Conservation (phyloP, 2,329 filamentous ascomycete species). For the Sclerotinia borealis region DNA sequence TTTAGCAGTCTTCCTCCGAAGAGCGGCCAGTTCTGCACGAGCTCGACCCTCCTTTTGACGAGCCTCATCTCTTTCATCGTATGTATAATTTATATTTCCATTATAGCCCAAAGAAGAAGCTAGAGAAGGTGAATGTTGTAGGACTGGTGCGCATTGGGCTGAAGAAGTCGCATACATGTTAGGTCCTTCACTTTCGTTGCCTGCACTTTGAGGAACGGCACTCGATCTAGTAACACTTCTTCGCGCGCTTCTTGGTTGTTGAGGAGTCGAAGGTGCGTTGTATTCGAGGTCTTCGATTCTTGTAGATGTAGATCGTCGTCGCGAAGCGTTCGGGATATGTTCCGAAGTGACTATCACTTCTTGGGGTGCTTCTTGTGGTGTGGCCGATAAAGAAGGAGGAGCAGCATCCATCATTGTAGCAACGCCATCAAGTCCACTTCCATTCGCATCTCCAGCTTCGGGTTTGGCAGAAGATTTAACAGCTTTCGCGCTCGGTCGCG, state of each 20-base stretch:
- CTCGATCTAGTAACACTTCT: slow-evolving; percentile 19
- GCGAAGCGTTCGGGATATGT: slow-evolving; percentile 14
- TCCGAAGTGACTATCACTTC: slow-evolving; percentile 25
- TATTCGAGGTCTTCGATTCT: slow-evolving; percentile 15
- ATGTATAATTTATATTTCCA: slow-evolving; percentile 8
- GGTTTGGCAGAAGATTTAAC: slow-evolving; percentile 40
- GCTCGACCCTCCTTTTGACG: slow-evolving; percentile 15
- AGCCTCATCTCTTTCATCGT: slow-evolving; percentile 9
- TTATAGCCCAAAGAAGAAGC: slow-evolving; percentile 3
- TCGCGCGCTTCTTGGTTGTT: slow-evolving; percentile 16
- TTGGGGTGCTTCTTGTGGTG: slow-evolving; percentile 24
- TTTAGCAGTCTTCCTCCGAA: slow-evolving; percentile 37
- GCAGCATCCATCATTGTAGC: slow-evolving; percentile 26
- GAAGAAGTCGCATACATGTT: slow-evolving; percentile 1
- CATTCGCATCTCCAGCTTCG: slow-evolving; percentile 15
- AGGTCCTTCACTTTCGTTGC: slow-evolving; percentile 10
- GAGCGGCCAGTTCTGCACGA: slow-evolving; percentile 20
- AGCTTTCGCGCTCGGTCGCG: slow-evolving; percentile 57
- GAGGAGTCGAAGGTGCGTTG: slow-evolving; percentile 9
- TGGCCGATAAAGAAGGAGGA: slow-evolving; percentile 20
- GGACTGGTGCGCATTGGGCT: slow-evolving; percentile 3
- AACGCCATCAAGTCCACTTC: slow-evolving; percentile 7
- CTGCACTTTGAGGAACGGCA: slow-evolving; percentile 7
- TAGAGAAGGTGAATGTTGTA: slow-evolving; percentile 6
- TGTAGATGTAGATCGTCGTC: slow-evolving; percentile 17